Conservation (phyloP, 2,329 filamentous ascomycete species). For the Fusarium denticulatum region DNA sequence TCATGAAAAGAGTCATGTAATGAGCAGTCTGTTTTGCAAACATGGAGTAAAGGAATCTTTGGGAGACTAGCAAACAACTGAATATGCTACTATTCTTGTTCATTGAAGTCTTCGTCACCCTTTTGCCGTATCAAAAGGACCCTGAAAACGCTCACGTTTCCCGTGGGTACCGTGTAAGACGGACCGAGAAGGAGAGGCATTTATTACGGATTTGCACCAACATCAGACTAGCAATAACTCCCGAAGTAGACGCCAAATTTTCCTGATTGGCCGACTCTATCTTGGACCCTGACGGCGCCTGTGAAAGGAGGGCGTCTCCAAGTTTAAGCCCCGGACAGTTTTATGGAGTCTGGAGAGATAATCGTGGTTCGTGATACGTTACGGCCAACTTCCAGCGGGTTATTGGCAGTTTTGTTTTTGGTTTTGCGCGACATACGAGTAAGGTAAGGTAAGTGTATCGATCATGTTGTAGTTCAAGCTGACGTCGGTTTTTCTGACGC, state of each 20-base stretch:
- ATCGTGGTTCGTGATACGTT: slow-evolving; percentile 25
- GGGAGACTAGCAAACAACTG: background rate
- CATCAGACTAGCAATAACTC: slow-evolving; percentile 28
- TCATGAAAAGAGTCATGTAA: slow-evolving; percentile 30
- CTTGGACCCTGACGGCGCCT: slow-evolving; percentile 13
- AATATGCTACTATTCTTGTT: background rate
- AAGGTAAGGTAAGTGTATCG: slow-evolving; percentile 1
- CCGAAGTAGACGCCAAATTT: slow-evolving; percentile 44
- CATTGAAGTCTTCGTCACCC: background rate
- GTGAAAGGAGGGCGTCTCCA: slow-evolving; percentile 22
- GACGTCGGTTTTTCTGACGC: slow-evolving; percentile 18
- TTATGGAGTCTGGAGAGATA: slow-evolving; percentile 27
- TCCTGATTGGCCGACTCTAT: slow-evolving; percentile 33
- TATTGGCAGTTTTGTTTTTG: slow-evolving; percentile 8
- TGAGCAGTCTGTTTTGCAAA: slow-evolving; percentile 1
- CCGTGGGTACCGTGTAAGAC: slow-evolving; percentile 25
- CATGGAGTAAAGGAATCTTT: slow-evolving; percentile 10
- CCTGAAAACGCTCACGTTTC: slow-evolving; percentile 7
- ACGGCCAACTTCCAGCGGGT: slow-evolving; percentile 15
- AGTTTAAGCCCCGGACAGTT: slow-evolving; percentile 21
- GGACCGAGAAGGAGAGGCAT: slow-evolving; percentile 35
- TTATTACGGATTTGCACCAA: slow-evolving; percentile 26
- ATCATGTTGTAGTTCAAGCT: slow-evolving; percentile 25
- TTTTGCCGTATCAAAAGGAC: background rate
- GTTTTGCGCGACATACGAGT: slow-evolving; percentile 32